Conservation (phyloP, 495 filamentous ascomycete species). For the Bathelium albidoporum region DNA sequence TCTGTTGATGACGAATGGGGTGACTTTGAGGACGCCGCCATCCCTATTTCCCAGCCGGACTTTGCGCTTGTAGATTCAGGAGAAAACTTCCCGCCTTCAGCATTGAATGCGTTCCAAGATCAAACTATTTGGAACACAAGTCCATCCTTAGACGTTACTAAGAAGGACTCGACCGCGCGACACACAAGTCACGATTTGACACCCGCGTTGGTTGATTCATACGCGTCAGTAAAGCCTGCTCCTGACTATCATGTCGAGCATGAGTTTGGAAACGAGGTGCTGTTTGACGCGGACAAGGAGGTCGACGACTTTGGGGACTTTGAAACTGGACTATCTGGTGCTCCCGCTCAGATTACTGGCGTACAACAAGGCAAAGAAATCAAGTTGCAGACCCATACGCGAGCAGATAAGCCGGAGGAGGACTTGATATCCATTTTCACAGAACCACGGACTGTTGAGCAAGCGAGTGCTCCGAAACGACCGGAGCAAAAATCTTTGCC, state of each 20-base stretch:
- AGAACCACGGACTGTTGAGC: not conserved
- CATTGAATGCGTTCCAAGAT: not conserved
- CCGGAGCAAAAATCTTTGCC: slow-evolving; percentile 6
- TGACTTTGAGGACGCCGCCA: slow-evolving; percentile 41
- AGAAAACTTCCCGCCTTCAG: not conserved
- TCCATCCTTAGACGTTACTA: not conserved
- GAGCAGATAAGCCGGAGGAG: not conserved
- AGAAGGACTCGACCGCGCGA: not conserved
- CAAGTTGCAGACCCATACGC: not conserved
- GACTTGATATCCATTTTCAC: not conserved
- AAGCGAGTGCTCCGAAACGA: not conserved
- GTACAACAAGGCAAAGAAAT: not conserved
- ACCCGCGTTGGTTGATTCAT: not conserved
- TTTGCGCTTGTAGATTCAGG: not conserved
- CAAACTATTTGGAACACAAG: not conserved
- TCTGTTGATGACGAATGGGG: slow-evolving; percentile 47
- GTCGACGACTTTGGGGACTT: slow-evolving; percentile 29
- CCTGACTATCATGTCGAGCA: slow-evolving; percentile 9
- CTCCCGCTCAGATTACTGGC: not conserved
- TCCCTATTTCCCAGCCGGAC: slow-evolving; percentile 18
- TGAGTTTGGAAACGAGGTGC: slow-evolving; percentile 22
- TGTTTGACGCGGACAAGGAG: slow-evolving; percentile 31
- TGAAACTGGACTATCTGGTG: not conserved
- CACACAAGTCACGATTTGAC: no score
- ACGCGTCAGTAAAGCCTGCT: slow-evolving; percentile 1